These are phyloP conservation scores for Aspergillus flavus DNA, from an alignment of 2,329 filamentous ascomycete species.

Conservation along the genomic window DNA sequence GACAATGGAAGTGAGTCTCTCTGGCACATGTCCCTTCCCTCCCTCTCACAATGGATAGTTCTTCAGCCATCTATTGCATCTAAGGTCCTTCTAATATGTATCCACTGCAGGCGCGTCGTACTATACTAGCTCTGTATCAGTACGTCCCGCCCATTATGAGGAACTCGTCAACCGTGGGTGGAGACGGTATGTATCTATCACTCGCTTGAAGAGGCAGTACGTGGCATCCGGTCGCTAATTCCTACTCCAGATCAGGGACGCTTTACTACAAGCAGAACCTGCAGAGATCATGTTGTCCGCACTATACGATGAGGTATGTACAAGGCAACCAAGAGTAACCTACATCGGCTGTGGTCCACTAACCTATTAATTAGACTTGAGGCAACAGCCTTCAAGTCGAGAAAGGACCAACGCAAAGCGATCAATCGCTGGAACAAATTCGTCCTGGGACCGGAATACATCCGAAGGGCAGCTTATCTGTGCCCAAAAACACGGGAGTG, in stretches of 20 bases:
- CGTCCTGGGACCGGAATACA: slow-evolving; percentile 51
- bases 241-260: slow-evolving; percentile 45
- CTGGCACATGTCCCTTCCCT: slow-evolving; percentile 7
- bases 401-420: slow-evolving; percentile 50
- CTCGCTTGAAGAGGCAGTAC: neutral
- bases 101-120: slow-evolving; percentile 45
- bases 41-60: neutral
- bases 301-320: slow-evolving; percentile 61
- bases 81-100: slow-evolving; percentile 14
- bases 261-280: slow-evolving; percentile 60
- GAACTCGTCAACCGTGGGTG: slow-evolving; percentile 51
- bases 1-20: slow-evolving; percentile 47
- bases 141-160: slow-evolving; percentile 51
- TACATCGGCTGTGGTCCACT: neutral
- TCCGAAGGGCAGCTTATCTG: slow-evolving; percentile 47
- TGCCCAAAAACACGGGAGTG: slow-evolving; percentile 50
- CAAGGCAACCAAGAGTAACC: neutral
- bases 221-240: slow-evolving; percentile 8
- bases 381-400: slow-evolving; percentile 46
- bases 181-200: slow-evolving; percentile 41
- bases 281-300: slow-evolving; percentile 81
- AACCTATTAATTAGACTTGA: slow-evolving; percentile 37
- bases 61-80: neutral
- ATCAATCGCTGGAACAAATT: slow-evolving; percentile 53
- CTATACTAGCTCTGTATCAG: slow-evolving; percentile 48